Evolutionary conservation across 352 stramenopile genomes (phyloP), one percentile per base, ranked within the genome.

Genomic region (Phytophthora hibernalis): DNA sequence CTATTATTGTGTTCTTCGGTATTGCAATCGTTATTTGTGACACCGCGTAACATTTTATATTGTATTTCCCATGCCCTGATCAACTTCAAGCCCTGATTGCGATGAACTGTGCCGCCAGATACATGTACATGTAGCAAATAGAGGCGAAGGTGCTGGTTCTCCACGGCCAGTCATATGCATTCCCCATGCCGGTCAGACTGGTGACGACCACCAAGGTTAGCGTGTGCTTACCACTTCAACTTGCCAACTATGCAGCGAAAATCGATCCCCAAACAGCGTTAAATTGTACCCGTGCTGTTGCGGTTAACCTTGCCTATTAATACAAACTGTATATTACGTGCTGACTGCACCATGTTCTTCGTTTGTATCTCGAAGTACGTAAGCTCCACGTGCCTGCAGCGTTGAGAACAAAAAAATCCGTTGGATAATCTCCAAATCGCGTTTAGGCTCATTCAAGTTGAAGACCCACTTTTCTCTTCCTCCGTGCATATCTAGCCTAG

Each of bases 181-280:
- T n/a, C n/a, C n/a, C n/a, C n/a, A n/a, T n/a, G n/a, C n/a, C n/a
- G n/a, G n/a, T n/a, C n/a, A n/a, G n/a, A n/a, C n/a, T 11, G 13
- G 31, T 38, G 31, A 38, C 31, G 31, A 38, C 31, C 31, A 38
- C 31, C 31, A 6, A 43, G 37, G 5, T 15, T 37, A n/a, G 50
- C 50, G 31, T 20, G 50, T 45, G 50, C 50, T 56, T 56, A 56
- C 30, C 50, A 56, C 50, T 56, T 56, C 50, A 56, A 43, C 37
- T 43, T 43, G 37, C 1, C 37, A 43, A 56, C 11, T 54, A 54
- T 47, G 54, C 54, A 33, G 13, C 31, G 13, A 38, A 13, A 20
- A 20, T 21, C 37, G 31, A 16, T 38, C 31, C 4, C 31, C 31
- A 38, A 5, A 11, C 31, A 38, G 31, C 31, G 24, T 8, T 37